Percentiles rank a stretch among this genome's conserved stretches.
phyloP scores from a whole-genome alignment of 257 asterid genomes.

The Misopates orontium region DNA sequence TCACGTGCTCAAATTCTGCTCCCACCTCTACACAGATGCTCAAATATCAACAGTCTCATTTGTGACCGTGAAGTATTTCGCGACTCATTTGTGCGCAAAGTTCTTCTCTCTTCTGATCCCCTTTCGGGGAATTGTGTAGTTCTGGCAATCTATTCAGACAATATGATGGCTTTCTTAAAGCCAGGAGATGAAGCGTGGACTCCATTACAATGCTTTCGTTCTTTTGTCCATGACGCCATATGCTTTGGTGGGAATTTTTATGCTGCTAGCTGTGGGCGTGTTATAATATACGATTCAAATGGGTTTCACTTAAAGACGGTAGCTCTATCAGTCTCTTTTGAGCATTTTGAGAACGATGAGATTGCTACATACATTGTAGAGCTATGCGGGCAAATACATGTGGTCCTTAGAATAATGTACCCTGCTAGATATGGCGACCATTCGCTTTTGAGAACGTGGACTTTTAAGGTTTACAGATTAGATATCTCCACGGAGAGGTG shows the following conservation, averaged over 20 bases:
- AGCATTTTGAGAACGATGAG: conserved; percentile 15
- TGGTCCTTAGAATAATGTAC: conserved; percentile 23
- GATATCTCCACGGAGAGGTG: conserved; percentile 22
- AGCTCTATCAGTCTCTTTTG: conserved; percentile 13
- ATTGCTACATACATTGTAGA: conserved; percentile 31
- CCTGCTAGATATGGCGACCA: conserved; percentile 9
- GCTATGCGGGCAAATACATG: conserved; percentile 20
- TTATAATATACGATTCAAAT: conserved; percentile 18
- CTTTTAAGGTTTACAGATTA: conserved; percentile 19
- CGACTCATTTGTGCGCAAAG: conserved; percentile 27
- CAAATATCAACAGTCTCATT: conserved; percentile 26
- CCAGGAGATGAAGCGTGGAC: conserved; percentile 30
- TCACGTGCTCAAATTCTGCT: conserved; percentile 25
- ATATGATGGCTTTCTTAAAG: conserved; percentile 29
- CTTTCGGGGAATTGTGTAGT: conserved; percentile 26
- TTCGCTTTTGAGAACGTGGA: conserved; percentile 21
- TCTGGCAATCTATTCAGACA: conserved; percentile 26
- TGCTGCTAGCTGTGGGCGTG: conserved; percentile 23
- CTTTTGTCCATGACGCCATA: conserved; percentile 27
- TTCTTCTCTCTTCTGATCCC: conserved; percentile 30
- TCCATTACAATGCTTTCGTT: conserved; percentile 24
- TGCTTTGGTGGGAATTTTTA: conserved; percentile 27
- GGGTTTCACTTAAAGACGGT: conserved; percentile 27
- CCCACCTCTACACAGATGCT: conserved; percentile 29
- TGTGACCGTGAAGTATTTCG: conserved; percentile 27